Evolutionary conservation across 257 asterid species (phyloP), one percentile per base, ranked within the genome.

Genomic region (Eucommia ulmoides): DNA sequence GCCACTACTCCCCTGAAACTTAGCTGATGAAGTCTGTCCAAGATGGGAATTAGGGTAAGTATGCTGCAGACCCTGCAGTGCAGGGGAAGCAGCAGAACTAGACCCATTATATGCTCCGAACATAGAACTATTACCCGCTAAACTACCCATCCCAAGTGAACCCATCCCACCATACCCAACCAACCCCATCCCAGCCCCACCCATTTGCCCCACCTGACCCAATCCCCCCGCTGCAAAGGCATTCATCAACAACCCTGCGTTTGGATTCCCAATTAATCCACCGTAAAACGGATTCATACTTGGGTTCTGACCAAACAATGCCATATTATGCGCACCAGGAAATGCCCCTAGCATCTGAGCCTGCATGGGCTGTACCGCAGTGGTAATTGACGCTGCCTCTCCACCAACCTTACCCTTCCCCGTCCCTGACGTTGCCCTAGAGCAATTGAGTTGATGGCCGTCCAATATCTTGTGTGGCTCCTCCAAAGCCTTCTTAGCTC

Each of bases 381-480:
- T 80, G 1, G 97, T 84, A 53, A 88, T 82, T 7, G 93, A 80
- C 1, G 93, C 81, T 3, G 74, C 84, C n/a, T 95, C 97, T 20
- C 84, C 66, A 35, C 53, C 74, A 46, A 41, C 56, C 50, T 55
- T 61, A 52, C 56, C 55, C 62, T 82, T 84, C 44, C 80, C 89
- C 59, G 81, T 84, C 1, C n/a, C n/a, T n/a, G n/a, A n/a, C n/a
- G 73, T 59, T 1, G 95, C 95, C 84, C 65, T 76, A 68, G 64
- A 72, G 49, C 95, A 84, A 47, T 71, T 72, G 83, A 88, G 61
- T 54, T 74, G 84, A 51, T 45, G 33, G 47, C 97, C 97, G 29
- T 80, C 94, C 49, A 88, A 88, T 65, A 70, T n/a, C 79, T 82
- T 88, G 38, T 26, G 48, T 38, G 95, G 93, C 52, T 84, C 83